Evolutionary conservation across 2,329 filamentous ascomycete genomes (phyloP).

Genomic region (Pseudofabraea citricarpa): DNA sequence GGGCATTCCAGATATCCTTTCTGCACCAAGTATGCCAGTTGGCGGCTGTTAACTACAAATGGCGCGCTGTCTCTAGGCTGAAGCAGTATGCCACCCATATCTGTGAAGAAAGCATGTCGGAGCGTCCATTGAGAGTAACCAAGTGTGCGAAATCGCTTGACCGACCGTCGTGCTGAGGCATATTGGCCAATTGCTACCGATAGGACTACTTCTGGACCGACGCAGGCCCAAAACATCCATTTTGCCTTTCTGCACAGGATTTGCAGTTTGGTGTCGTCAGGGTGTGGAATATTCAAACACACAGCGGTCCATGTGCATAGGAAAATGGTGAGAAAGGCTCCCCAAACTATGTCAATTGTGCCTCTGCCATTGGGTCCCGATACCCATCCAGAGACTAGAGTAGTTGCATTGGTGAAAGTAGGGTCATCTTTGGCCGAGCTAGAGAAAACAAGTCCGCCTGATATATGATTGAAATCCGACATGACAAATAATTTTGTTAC

Average conservation of each 20-base stretch:
- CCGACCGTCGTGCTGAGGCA: constrained; percentile 27
- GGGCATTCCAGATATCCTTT: constrained; percentile 27
- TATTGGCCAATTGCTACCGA: constrained; percentile 31
- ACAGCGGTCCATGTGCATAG: neutral
- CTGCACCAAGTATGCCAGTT: constrained; percentile 27
- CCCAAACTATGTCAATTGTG: neutral
- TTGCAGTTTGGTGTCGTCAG: neutral
- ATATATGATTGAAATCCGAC: too few species aligned
- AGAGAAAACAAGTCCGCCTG: too few species aligned
- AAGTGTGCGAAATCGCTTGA: constrained; percentile 18
- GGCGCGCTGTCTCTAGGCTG: constrained; percentile 20
- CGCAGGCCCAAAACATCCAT: neutral
- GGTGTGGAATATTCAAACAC: neutral
- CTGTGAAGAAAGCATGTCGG: constrained; percentile 34
- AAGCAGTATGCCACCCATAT: constrained; percentile 36
- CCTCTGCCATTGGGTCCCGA: constrained; percentile 2
- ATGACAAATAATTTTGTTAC: too few species aligned
- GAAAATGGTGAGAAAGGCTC: neutral
- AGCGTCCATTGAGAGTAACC: constrained; percentile 30
- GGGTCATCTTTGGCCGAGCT: too few species aligned
- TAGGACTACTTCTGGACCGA: constrained; percentile 15
- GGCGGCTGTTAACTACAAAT: constrained; percentile 33
- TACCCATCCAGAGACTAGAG: too few species aligned
- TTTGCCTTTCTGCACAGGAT: neutral
- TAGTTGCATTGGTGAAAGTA: too few species aligned